These are phyloP conservation scores for Kwoniella bestiolae DNA, from an alignment of 768 basidiomycete genomes.

Conservation along the genomic window DNA sequence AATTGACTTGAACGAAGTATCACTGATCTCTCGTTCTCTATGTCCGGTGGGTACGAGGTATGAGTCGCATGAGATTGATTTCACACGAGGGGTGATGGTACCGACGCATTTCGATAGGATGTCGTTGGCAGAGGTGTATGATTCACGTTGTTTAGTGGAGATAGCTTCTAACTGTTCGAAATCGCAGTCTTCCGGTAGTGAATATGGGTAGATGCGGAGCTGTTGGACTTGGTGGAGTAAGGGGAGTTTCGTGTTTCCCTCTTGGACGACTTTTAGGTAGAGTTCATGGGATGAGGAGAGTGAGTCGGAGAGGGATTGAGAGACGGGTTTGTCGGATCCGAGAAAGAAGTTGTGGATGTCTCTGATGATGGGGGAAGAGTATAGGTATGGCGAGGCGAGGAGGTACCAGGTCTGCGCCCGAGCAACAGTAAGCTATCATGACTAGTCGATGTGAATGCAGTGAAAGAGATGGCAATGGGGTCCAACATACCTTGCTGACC, in stretches of 20 bases:
- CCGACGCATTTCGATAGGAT: neutral
- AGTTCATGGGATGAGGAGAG: constrained; percentile 4
- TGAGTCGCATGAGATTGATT: neutral
- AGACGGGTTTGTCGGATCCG: neutral
- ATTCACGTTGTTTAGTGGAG: neutral
- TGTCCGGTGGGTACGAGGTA: neutral
- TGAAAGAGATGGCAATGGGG: no score
- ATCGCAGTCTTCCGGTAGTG: neutral
- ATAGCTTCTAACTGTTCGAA: neutral
- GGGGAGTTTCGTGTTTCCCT: constrained; percentile 11
- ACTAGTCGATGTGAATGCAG: neutral
- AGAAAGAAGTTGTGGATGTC: constrained; percentile 18
- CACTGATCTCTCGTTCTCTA: neutral
- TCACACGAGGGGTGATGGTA: neutral
- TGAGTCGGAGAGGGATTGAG: neutral
- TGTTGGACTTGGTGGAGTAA: constrained; percentile 1
- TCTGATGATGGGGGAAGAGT: constrained; percentile 27
- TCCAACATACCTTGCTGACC: constrained; percentile 1
- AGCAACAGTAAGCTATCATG: neutral
- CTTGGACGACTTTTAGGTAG: neutral
- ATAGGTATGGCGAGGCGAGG: constrained; percentile 8
- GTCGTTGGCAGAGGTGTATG: neutral
- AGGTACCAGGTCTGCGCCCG: neutral
- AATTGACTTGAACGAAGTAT: neutral
- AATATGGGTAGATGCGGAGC: neutral